These are phyloP conservation scores for Ziziphus jujuba DNA, from an alignment of 306 rosid genomes.

Conservation along the genomic window DNA sequence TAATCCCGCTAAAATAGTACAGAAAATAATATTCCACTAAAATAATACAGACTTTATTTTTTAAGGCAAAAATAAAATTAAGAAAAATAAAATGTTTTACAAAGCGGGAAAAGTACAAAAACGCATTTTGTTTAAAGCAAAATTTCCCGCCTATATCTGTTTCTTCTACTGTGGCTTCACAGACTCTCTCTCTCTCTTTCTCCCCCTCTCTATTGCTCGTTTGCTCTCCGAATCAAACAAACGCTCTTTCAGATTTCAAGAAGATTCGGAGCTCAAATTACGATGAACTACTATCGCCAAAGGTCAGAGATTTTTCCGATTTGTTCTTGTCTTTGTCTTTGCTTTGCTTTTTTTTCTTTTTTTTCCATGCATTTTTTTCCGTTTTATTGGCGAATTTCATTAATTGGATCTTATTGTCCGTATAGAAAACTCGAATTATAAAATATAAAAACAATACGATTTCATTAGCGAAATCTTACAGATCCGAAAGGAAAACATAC, in stretches of 20 bases:
- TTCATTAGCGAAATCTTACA: constrained; percentile 17
- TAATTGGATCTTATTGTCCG: neutral
- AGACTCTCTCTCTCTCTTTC: neutral
- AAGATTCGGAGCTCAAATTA: constrained; percentile 3
- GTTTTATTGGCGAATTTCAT: neutral
- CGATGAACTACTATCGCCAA: neutral
- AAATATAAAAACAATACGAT: neutral
- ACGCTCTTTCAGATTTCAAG: neutral
- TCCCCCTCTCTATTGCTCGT: neutral
- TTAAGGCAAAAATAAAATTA: too few species aligned
- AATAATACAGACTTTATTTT: too few species aligned
- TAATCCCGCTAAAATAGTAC: too few species aligned
- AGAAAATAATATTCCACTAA: too few species aligned
- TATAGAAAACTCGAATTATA: neutral
- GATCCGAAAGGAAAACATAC: neutral
- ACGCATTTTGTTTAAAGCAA: neutral
- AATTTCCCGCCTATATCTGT: constrained; percentile 32
- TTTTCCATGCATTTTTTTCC: too few species aligned
- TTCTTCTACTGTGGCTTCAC: neutral
- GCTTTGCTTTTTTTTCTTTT: neutral
- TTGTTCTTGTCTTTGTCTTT: neutral
- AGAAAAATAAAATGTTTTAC: neutral
- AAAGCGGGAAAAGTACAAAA: constrained; percentile 1
- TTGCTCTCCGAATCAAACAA: neutral
- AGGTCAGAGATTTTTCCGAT: constrained; percentile 13